A percentile compares a stretch with the other conserved stretches of the same genome.
These are phyloP conservation scores for Xylariaceae sp. DNA, from an alignment of 2,329 filamentous ascomycete genomes.

Conservation along the genomic window DNA sequence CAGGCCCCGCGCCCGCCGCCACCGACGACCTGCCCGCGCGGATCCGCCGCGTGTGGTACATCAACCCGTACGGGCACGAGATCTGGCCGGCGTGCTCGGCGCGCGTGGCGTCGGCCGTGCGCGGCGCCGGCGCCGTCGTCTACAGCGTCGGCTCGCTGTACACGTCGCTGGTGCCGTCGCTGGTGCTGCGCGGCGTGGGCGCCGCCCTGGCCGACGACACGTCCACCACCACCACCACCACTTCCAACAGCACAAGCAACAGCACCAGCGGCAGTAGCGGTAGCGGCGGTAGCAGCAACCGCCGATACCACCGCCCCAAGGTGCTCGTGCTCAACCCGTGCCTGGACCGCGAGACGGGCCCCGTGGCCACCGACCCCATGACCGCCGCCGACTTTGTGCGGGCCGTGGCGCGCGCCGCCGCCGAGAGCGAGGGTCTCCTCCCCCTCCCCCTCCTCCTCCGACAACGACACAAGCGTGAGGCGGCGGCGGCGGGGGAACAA, in stretches of 20 bases:
- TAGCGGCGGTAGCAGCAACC: not conserved
- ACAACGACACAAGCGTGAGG: no score
- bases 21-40: slow-evolving; percentile 69
- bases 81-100: slow-evolving; percentile 80
- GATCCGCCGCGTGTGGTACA: slow-evolving; percentile 87
- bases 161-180: slow-evolving; percentile 76
- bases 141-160: slow-evolving; percentile 95
- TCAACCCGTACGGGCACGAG: slow-evolving; percentile 97
- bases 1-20: slow-evolving; percentile 26
- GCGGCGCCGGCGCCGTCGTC: slow-evolving; percentile 59
- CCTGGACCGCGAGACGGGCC: slow-evolving; percentile 80
- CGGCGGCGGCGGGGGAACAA: not conserved
- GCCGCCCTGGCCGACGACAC: slow-evolving; percentile 36
- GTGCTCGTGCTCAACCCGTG: slow-evolving; percentile 80
- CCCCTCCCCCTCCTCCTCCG: no score
- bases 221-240: not conserved
- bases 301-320: slow-evolving; percentile 50
- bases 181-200: slow-evolving; percentile 72
- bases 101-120: slow-evolving; percentile 64
- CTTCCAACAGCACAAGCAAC: no score
- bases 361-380: slow-evolving; percentile 53
- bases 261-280: no score
- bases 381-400: slow-evolving; percentile 74
- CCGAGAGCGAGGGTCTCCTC: slow-evolving; percentile 52
- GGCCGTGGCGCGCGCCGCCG: slow-evolving; percentile 68